phyloP scores from a whole-genome alignment of 306 rosid genomes.

The Comarum palustre region DNA sequence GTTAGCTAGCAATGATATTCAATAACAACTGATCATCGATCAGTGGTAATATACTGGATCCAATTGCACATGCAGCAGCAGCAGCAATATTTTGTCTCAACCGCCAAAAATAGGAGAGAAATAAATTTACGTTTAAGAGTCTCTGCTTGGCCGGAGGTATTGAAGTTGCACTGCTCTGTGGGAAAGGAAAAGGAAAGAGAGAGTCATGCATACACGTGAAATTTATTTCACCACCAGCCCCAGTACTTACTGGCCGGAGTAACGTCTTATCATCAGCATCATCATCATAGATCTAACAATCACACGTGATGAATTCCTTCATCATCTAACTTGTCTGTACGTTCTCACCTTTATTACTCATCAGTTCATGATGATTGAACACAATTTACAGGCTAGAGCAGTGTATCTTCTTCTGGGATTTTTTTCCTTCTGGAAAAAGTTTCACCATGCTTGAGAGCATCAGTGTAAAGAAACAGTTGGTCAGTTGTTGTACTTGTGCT shows the following conservation, averaged over 20 bases:
- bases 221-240: not conserved
- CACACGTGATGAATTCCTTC: not conserved
- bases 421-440: not conserved
- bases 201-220: not conserved
- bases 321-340: not conserved
- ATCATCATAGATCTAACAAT: not conserved
- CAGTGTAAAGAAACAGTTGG: not conserved
- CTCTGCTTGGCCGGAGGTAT: not conserved
- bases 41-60: not conserved
- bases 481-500: too few relatives aligned
- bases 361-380: not conserved
- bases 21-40: too few relatives aligned
- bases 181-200: not conserved
- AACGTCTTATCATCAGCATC: not conserved
- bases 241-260: not conserved
- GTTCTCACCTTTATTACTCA: not conserved
- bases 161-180: not conserved
- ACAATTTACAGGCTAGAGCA: too few relatives aligned
- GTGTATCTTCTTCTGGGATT: not conserved
- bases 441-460: not conserved
- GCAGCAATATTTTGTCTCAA: not conserved
- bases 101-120: constrained; percentile 2
- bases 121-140: constrained; percentile 3
- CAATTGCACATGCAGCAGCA: not conserved
- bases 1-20: too few relatives aligned